Conservation (phyloP, 1,139 yeast genomes). For the Blastobotrys serpentis region DNA sequence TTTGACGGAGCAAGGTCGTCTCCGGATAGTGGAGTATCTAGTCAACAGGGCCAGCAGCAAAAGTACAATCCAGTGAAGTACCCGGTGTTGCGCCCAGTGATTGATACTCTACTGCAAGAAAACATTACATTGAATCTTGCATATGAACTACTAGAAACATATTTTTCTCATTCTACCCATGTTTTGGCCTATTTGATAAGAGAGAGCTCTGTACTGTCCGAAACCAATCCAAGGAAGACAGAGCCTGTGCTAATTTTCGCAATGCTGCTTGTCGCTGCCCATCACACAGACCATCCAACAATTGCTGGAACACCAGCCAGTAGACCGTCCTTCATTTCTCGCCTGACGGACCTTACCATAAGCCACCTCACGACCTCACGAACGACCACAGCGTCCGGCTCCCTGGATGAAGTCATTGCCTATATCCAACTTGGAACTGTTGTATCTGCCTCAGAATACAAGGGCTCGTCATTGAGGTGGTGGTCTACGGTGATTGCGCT, state of each 20-base stretch:
- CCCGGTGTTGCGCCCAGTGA: slow-evolving; percentile 33
- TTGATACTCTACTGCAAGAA: slow-evolving; percentile 27
- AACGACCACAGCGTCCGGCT: slow-evolving; percentile 32
- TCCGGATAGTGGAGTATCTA: neutral
- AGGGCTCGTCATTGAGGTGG: slow-evolving; percentile 44
- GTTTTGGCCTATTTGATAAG: slow-evolving; percentile 35
- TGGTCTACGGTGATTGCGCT: slow-evolving; percentile 41
- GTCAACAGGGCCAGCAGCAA: neutral
- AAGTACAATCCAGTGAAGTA: slow-evolving; percentile 23
- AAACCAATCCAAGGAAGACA: slow-evolving; percentile 32
- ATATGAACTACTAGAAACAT: slow-evolving; percentile 40
- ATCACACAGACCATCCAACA: slow-evolving; percentile 41
- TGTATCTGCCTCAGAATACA: slow-evolving; percentile 43
- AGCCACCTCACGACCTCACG: slow-evolving; percentile 24
- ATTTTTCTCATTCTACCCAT: slow-evolving; percentile 38
- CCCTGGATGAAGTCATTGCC: slow-evolving; percentile 43
- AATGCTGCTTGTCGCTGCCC: slow-evolving; percentile 40
- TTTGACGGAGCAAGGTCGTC: neutral
- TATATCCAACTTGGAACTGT: slow-evolving; percentile 42
- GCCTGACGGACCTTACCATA: slow-evolving; percentile 33
- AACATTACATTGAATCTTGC: slow-evolving; percentile 38
- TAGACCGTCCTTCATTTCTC: slow-evolving; percentile 32
- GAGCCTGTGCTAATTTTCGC: slow-evolving; percentile 39
- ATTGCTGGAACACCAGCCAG: slow-evolving; percentile 36
- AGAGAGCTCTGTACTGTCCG: slow-evolving; percentile 26